Conservation (phyloP, 2,329 filamentous ascomycete species). For the Fusarium staphyleae region DNA sequence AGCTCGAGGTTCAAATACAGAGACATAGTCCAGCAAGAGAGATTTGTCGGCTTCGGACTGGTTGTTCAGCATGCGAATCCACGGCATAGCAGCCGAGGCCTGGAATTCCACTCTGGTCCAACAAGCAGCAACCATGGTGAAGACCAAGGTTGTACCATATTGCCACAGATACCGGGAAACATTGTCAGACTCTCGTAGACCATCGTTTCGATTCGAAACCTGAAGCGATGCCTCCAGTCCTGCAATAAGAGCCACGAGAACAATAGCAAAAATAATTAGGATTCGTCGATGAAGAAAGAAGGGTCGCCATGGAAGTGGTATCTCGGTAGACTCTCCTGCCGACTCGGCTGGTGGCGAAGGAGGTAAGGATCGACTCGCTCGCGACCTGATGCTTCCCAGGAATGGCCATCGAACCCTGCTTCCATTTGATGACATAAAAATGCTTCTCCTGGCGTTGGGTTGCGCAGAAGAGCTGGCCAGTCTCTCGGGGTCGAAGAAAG, state of each 20-base stretch:
- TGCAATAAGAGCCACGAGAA: slow-evolving; percentile 42
- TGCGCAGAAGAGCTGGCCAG: slow-evolving; percentile 34
- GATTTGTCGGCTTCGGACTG: slow-evolving; percentile 43
- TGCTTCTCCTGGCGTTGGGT: slow-evolving; percentile 16
- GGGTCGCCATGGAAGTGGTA: slow-evolving; percentile 47
- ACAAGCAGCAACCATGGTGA: slow-evolving; percentile 44
- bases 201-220: slow-evolving; percentile 43
- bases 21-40: slow-evolving; percentile 48
- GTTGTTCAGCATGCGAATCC: slow-evolving; percentile 45
- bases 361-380: slow-evolving; percentile 24
- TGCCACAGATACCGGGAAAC: slow-evolving; percentile 48
- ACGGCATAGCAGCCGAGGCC: slow-evolving; percentile 48
- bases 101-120: slow-evolving; percentile 52
- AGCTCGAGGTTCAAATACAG: slow-evolving; percentile 41
- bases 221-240: slow-evolving; percentile 43
- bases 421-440: slow-evolving; percentile 11
- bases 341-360: slow-evolving; percentile 17
- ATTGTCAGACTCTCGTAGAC: slow-evolving; percentile 38
- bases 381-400: slow-evolving; percentile 38
- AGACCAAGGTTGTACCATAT: slow-evolving; percentile 46
- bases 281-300: slow-evolving; percentile 46
- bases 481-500: slow-evolving; percentile 40
- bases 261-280: slow-evolving; percentile 41
- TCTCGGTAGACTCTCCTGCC: slow-evolving; percentile 36
- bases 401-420: slow-evolving; percentile 37